Evolutionary conservation across 768 basidiomycete genomes (phyloP).

Genomic region (Pisolithus tinctorius): DNA sequence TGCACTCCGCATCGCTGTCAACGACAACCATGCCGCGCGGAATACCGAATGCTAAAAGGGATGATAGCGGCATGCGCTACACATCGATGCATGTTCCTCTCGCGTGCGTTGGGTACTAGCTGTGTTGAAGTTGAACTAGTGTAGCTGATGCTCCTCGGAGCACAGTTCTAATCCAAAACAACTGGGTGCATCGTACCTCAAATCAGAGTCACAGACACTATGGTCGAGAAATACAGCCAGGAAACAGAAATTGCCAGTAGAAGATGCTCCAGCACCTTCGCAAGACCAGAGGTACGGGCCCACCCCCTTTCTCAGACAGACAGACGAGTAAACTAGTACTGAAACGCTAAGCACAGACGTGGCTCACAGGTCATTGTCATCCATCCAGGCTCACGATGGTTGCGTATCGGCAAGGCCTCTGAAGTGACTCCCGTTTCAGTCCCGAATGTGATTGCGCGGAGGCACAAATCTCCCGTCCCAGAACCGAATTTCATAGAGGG

Average conservation of each 20-base stretch:
- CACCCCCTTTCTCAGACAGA: slow-evolving; percentile 4
- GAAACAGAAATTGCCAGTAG: slow-evolving; percentile 39
- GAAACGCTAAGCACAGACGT: slow-evolving; percentile 40
- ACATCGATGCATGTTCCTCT: slow-evolving; percentile 78
- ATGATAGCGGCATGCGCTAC: slow-evolving; percentile 77
- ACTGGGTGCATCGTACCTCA: slow-evolving; percentile 69
- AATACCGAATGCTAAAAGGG: slow-evolving; percentile 71
- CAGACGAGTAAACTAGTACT: too few relatives aligned
- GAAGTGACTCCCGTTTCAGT: slow-evolving; percentile 67
- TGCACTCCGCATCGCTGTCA: neutral
- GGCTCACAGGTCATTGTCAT: slow-evolving; percentile 76
- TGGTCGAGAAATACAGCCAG: slow-evolving; percentile 64
- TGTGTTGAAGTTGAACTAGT: neutral
- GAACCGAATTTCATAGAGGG: slow-evolving; percentile 38
- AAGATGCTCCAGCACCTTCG: slow-evolving; percentile 31
- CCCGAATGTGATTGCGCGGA: slow-evolving; percentile 70
- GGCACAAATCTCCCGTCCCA: slow-evolving; percentile 40
- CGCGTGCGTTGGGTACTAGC: slow-evolving; percentile 38
- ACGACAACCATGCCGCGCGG: slow-evolving; percentile 64
- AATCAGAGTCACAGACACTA: slow-evolving; percentile 64
- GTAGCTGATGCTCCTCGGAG: slow-evolving; percentile 7
- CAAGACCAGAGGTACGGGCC: slow-evolving; percentile 42
- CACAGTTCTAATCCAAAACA: slow-evolving; percentile 75
- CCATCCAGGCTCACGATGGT: slow-evolving; percentile 68
- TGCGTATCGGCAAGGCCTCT: slow-evolving; percentile 71